Base-by-base conservation (phyloP, 1,284 basidiomycete species). In the Malassezia yamatoensis region DNA sequence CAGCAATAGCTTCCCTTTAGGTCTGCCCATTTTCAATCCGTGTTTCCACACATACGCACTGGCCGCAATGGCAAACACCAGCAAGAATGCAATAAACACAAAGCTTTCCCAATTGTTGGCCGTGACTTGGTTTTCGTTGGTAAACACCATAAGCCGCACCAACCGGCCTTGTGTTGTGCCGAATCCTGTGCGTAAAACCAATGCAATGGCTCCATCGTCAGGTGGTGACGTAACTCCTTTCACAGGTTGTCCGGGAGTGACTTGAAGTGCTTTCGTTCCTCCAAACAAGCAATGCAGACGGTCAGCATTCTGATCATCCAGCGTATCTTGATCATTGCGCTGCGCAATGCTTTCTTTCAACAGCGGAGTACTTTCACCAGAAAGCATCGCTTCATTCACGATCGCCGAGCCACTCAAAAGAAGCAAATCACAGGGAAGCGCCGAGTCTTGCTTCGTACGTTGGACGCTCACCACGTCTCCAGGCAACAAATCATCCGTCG, bases 351-450 rank as follows among this genome's bases (percentile, higher is more conserved):
- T 64, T 37, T 74, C 72, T 53, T 74, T 74, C 46, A 74, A 64
- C 41, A 74, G 50, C 20, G 72, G 72, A 13, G 72, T 74, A 34
- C 67, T 70, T 56, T 74, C 72, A 54, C 72, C 72, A 34, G 65
- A 68, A 33, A 74, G 68, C 72, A 74, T 74, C 37, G 72, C 72
- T 54, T 74, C 72, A 59, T 74, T 73, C 48, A 73, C 67, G 41
- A 74, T 74, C 13, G 66, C 59, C 16, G 65, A 63, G 34, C 71
- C 69, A 11, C 63, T 58, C 20, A 67, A 54, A 15, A 74, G 63
- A 13, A 74, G 49, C 8, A 74, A 43, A 45, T 72, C 68, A 48
- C 68, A 74, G 2, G 68, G 67, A 6, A 66, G 64, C 24, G 70
- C 72, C 36, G 68, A 70, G 53, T 74, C 72, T 38, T 70, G 67